Evolutionary conservation across 345 rosid genomes (phyloP).

Genomic region (Eutrema japonicum): DNA sequence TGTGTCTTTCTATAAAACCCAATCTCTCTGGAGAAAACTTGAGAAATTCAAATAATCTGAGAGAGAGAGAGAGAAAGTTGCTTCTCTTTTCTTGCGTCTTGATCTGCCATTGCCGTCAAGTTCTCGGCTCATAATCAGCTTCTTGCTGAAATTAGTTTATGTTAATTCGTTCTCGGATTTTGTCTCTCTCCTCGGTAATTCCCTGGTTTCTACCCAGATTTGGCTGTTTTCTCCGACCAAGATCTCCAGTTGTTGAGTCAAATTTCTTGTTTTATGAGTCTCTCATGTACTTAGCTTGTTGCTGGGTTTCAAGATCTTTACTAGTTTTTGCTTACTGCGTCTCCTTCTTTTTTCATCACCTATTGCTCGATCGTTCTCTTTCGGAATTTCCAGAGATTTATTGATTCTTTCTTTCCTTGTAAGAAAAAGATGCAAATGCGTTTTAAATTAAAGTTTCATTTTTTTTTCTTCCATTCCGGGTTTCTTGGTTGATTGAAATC

Average conservation of each 20-base stretch:
- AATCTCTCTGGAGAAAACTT: not conserved
- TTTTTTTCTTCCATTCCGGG: not conserved
- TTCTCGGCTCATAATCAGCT: constrained; percentile 36
- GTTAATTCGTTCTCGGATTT: constrained; percentile 2
- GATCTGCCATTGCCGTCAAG: constrained; percentile 42
- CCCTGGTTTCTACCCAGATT: constrained; percentile 22
- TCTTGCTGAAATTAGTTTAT: constrained; percentile 30
- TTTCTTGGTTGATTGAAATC: constrained; percentile 27
- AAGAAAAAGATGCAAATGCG: constrained; percentile 29
- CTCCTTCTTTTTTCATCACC: not conserved
- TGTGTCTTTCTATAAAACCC: constrained; percentile 27
- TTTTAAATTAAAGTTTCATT: constrained; percentile 24
- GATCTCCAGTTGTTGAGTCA: constrained; percentile 24
- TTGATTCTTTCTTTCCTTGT: not conserved
- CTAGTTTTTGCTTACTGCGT: not conserved
- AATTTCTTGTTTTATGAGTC: not conserved
- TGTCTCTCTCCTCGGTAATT: constrained; percentile 28
- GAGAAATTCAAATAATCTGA: constrained; percentile 24
- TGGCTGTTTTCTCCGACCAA: constrained; percentile 20
- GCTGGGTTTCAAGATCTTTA: constrained; percentile 25
- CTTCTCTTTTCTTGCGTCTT: constrained; percentile 15
- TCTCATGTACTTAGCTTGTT: constrained; percentile 13
- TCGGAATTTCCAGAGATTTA: constrained; percentile 13
- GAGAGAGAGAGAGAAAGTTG: constrained; percentile 19
- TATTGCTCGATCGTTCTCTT: not conserved